Percentiles rank a stretch among this genome's conserved stretches.
These are phyloP conservation scores for Arabidopsis hybrid DNA, from an alignment of 441 rosid genomes.

Conservation along the genomic window DNA sequence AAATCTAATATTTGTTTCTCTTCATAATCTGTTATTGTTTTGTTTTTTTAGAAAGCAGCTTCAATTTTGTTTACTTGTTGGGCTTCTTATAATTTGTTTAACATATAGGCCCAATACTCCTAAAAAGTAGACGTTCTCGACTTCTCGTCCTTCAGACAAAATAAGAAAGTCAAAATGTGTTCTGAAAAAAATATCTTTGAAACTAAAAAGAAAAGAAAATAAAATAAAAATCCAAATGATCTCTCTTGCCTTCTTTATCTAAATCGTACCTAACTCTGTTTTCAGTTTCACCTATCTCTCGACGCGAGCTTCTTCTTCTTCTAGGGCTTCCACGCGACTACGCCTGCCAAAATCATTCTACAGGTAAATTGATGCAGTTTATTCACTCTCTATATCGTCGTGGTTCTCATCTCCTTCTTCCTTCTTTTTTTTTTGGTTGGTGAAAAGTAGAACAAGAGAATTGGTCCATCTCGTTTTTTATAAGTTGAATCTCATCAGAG, in stretches of 20 bases:
- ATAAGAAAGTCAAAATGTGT: background rate
- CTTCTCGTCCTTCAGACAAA: background rate
- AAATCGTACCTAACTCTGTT: constrained; percentile 3
- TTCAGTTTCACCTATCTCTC: constrained; percentile 26
- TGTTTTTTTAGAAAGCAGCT: too few relatives aligned
- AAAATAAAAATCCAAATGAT: background rate
- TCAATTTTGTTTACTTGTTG: too few relatives aligned
- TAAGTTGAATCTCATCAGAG: background rate
- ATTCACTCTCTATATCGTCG: background rate
- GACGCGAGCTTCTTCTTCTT: constrained; percentile 20
- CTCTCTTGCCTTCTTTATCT: background rate
- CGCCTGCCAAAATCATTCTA: background rate
- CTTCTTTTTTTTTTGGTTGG: too few relatives aligned
- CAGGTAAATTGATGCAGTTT: constrained; percentile 15
- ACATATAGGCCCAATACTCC: constrained; percentile 1
- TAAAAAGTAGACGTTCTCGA: background rate
- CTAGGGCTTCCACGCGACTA: constrained; percentile 6
- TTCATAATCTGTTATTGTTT: too few relatives aligned
- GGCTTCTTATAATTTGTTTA: background rate
- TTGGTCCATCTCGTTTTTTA: background rate
- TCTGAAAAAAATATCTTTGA: background rate
- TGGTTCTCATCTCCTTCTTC: constrained; percentile 4
- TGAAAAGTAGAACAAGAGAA: background rate
- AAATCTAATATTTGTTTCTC: too few relatives aligned
- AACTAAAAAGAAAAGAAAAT: background rate